Evolutionary conservation across 2,329 filamentous ascomycete genomes (phyloP).

Genomic region (Aaosphaeria arxii): DNA sequence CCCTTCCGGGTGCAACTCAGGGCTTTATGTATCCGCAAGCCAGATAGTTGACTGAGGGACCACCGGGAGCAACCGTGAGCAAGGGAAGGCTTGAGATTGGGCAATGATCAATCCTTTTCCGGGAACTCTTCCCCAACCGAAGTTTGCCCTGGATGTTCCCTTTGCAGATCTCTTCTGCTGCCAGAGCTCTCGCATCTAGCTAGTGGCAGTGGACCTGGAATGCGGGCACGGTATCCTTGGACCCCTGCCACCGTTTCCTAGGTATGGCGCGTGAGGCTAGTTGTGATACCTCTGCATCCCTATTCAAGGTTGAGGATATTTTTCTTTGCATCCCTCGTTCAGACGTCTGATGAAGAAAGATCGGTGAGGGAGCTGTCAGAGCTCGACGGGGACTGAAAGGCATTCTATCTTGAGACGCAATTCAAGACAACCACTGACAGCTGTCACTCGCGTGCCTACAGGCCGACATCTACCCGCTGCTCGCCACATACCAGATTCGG

Average conservation of each 20-base stretch:
- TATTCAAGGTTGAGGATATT: background rate
- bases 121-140: background rate
- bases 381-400: background rate
- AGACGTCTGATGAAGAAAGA: background rate
- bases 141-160: conserved; percentile 6
- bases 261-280: background rate
- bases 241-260: conserved; percentile 2
- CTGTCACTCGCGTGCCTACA: conserved; percentile 14
- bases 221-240: conserved; percentile 3
- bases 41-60: background rate
- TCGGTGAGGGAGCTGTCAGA: background rate
- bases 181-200: background rate
- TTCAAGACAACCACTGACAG: conserved; percentile 9
- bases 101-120: background rate
- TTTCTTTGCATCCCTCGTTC: background rate
- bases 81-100: background rate
- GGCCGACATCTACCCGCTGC: background rate
- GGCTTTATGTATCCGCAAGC: background rate
- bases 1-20: background rate
- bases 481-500: conserved; percentile 10
- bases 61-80: background rate
- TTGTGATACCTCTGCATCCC: conserved; percentile 1
- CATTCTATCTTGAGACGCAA: background rate
- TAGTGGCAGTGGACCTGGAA: conserved; percentile 7
- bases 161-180: conserved; percentile 1